Percentiles rank a stretch among this genome's conserved stretches.
phyloP scores from a whole-genome alignment of 106 monocot species.

The Cymbidium sinense region DNA sequence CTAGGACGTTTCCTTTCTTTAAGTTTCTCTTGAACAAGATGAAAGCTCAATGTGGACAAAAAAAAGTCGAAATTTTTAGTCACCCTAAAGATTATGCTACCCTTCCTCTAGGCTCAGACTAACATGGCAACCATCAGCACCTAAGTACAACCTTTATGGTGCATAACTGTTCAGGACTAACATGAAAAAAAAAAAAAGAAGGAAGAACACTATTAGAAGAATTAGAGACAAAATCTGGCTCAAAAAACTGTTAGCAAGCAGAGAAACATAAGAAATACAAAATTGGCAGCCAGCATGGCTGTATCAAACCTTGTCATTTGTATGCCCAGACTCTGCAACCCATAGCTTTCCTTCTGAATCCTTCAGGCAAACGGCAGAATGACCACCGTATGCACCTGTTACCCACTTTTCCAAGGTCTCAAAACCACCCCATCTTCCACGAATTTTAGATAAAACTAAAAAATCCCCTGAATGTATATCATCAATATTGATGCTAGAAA shows the following conservation, averaged over 20 bases:
- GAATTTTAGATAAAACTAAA: conserved; percentile 68
- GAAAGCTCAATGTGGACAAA: too few relatives aligned
- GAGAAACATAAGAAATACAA: too few relatives aligned
- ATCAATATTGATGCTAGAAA: conserved; percentile 52
- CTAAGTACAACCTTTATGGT: neutral
- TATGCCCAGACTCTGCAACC: conserved; percentile 84
- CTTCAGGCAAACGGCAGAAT: conserved; percentile 60
- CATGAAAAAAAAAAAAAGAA: neutral
- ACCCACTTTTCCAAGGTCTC: conserved; percentile 91
- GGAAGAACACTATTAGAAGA: neutral
- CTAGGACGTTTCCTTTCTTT: too few relatives aligned
- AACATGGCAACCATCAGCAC: too few relatives aligned
- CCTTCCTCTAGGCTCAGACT: too few relatives aligned
- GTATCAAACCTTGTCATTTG: conserved; percentile 62
- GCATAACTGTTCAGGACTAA: neutral
- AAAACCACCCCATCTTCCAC: conserved; percentile 86
- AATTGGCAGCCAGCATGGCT: neutral
- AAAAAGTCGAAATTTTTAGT: too few relatives aligned
- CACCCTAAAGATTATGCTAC: too few relatives aligned
- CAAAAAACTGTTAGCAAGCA: neutral
- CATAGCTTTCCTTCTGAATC: conserved; percentile 83
- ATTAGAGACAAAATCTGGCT: neutral
- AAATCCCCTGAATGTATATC: conserved; percentile 87
- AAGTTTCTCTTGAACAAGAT: too few relatives aligned
- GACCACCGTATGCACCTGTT: conserved; percentile 75